Conservation (phyloP, 257 asterid species). For the Capsicum chinense region DNA sequence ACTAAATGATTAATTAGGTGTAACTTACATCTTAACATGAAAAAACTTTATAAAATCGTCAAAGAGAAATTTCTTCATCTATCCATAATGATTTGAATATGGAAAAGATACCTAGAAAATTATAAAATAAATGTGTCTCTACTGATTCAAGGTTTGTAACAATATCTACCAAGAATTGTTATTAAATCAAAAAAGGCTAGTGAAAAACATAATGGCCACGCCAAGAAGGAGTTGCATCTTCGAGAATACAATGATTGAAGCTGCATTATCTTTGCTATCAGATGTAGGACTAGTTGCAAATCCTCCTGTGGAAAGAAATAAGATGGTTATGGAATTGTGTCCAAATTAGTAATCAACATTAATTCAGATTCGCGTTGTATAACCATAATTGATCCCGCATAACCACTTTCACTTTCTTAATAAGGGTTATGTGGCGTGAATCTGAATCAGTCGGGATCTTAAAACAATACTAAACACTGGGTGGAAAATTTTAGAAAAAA, state of each 20-base stretch:
- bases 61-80: background rate
- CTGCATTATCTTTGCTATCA: conserved; percentile 22
- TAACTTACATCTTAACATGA: too few species aligned
- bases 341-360: background rate
- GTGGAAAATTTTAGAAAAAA: background rate
- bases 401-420: background rate
- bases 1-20: too few species aligned
- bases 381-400: too few species aligned
- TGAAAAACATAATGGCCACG: background rate
- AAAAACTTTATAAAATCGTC: too few species aligned
- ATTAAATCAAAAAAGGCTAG: background rate
- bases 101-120: background rate
- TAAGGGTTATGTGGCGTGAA: too few species aligned
- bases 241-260: background rate
- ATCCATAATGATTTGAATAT: background rate
- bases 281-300: background rate
- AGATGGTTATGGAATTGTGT: background rate
- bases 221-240: background rate
- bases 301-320: background rate
- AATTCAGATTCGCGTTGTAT: too few species aligned
- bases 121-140: background rate
- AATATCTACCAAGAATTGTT: background rate
- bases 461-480: background rate
- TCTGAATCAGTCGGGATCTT: background rate
- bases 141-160: background rate